Evolutionary conservation across 169 alveolate species (phyloP).

Genomic region (Plasmodium inui): DNA sequence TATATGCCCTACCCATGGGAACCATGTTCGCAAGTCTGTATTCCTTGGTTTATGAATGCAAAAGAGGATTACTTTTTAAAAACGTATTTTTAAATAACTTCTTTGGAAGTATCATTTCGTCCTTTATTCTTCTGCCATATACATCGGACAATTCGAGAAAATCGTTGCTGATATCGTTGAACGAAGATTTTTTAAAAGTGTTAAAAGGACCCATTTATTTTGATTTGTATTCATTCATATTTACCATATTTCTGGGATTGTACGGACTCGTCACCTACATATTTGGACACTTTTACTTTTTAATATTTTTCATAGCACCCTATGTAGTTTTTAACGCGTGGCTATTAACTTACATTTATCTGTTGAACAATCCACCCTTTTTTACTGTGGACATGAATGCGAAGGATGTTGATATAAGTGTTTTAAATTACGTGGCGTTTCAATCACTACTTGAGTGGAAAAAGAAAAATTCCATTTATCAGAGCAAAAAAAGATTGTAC

Average conservation of each 20-base stretch:
- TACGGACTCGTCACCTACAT: slow-evolving; percentile 31
- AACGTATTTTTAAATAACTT: slow-evolving; percentile 28
- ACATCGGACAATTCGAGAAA: slow-evolving; percentile 55
- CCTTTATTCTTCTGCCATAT: slow-evolving; percentile 60
- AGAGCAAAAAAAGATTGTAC: slow-evolving; percentile 59
- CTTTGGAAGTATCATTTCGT: slow-evolving; percentile 64
- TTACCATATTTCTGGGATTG: slow-evolving; percentile 31
- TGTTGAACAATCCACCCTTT: slow-evolving; percentile 56
- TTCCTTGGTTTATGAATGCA: slow-evolving; percentile 63
- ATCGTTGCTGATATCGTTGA: slow-evolving; percentile 34
- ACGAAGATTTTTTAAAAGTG: slow-evolving; percentile 64
- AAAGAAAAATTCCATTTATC: slow-evolving; percentile 69
- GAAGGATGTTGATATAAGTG: slow-evolving; percentile 63
- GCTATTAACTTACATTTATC: slow-evolving; percentile 54
- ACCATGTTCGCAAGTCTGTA: slow-evolving; percentile 73
- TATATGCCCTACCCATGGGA: slow-evolving; percentile 74
- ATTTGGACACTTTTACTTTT: slow-evolving; percentile 64
- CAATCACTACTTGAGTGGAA: slow-evolving; percentile 72
- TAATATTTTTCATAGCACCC: slow-evolving; percentile 47
- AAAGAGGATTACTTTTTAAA: slow-evolving; percentile 53
- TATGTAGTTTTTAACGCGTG: slow-evolving; percentile 60
- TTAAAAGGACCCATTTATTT: slow-evolving; percentile 72
- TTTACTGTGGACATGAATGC: slow-evolving; percentile 41
- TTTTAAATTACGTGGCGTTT: slow-evolving; percentile 66
- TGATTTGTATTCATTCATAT: slow-evolving; percentile 49